Evolutionary conservation across 116 monocot species (phyloP).

Genomic region (Cymodocea nodosa): DNA sequence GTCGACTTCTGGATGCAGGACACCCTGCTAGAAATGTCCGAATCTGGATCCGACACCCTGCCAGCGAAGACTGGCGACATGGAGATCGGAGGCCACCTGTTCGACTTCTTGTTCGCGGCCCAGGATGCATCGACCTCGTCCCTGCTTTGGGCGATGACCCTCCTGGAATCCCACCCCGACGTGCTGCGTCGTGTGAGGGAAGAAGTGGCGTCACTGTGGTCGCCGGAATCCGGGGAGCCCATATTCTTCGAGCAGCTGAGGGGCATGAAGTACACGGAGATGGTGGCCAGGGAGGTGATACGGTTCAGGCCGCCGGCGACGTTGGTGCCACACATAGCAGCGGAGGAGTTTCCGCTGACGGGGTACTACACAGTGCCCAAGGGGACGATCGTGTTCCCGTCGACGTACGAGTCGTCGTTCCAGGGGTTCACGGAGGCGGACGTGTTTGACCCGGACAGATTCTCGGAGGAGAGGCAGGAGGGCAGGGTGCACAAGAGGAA

Average conservation of each 20-base stretch:
- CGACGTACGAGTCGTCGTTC: slow-evolving; percentile 61
- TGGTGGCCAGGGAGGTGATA: slow-evolving; percentile 71
- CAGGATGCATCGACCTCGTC: slow-evolving; percentile 97
- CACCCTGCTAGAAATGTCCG: slow-evolving; percentile 21
- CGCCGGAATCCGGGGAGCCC: slow-evolving; percentile 32
- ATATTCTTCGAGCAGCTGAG: slow-evolving; percentile 40
- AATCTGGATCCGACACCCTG: slow-evolving; percentile 7
- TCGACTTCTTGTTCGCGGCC: slow-evolving; percentile 94
- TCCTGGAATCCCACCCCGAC: slow-evolving; percentile 73
- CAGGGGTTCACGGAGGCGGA: slow-evolving; percentile 79
- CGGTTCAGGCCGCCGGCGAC: slow-evolving; percentile 84
- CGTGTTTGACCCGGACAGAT: slow-evolving; percentile 84
- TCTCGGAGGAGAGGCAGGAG: slow-evolving; percentile 46
- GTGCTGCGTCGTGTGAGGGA: slow-evolving; percentile 48
- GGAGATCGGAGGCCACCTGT: slow-evolving; percentile 68
- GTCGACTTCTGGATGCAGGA: slow-evolving; percentile 94
- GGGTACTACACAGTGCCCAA: slow-evolving; percentile 81
- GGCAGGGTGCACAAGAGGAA: slow-evolving; percentile 53
- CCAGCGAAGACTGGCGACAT: slow-evolving; percentile 17
- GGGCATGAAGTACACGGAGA: slow-evolving; percentile 64
- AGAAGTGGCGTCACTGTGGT: slow-evolving; percentile 48
- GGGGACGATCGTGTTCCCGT: slow-evolving; percentile 91
- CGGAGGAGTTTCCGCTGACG: slow-evolving; percentile 46
- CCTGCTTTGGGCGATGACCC: slow-evolving; percentile 73
- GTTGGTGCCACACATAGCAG: slow-evolving; percentile 85